phyloP scores from a whole-genome alignment of 2,329 filamentous ascomycete genomes.

The Colletotrichum gigasporum region DNA sequence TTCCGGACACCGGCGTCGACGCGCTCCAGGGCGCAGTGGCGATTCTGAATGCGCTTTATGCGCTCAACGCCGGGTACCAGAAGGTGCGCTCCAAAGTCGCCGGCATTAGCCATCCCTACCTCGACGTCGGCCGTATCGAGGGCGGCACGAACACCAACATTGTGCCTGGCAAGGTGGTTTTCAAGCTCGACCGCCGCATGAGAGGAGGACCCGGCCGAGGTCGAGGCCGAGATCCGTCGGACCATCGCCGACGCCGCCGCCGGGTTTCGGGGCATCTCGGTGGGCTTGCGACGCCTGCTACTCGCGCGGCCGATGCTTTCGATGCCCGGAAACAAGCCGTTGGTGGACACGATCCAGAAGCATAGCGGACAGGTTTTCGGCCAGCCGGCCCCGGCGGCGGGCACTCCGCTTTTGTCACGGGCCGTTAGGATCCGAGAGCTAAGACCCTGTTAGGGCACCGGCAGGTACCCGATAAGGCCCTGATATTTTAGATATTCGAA shows the following conservation, averaged over 20 bases:
- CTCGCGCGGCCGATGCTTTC: conserved; percentile 18
- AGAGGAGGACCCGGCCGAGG: conserved; percentile 14
- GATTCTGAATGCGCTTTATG: conserved; percentile 23
- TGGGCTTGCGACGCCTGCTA: conserved; percentile 15
- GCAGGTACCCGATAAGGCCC: too few relatives aligned
- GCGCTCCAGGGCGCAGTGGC: conserved; percentile 20
- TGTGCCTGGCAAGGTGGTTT: conserved; percentile 19
- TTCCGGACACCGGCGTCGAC: conserved; percentile 19
- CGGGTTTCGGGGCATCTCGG: neutral
- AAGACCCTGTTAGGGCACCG: too few relatives aligned
- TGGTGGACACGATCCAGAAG: conserved; percentile 12
- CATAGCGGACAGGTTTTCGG: conserved; percentile 7
- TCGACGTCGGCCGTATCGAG: conserved; percentile 28
- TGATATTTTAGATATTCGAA: too few relatives aligned
- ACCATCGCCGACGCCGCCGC: conserved; percentile 7
- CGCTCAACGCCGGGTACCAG: conserved; percentile 12
- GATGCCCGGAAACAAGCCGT: conserved; percentile 1
- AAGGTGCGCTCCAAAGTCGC: conserved; percentile 10
- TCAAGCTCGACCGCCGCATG: conserved; percentile 29
- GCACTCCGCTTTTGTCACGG: conserved; percentile 20
- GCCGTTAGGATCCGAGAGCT: too few relatives aligned
- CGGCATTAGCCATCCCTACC: conserved; percentile 26
- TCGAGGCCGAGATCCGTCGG: conserved; percentile 20
- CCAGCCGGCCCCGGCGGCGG: neutral
- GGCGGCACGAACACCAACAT: conserved; percentile 29